Evolutionary conservation across 148 eudicot genomes (phyloP).

Genomic region (Camellia granthamiana): DNA sequence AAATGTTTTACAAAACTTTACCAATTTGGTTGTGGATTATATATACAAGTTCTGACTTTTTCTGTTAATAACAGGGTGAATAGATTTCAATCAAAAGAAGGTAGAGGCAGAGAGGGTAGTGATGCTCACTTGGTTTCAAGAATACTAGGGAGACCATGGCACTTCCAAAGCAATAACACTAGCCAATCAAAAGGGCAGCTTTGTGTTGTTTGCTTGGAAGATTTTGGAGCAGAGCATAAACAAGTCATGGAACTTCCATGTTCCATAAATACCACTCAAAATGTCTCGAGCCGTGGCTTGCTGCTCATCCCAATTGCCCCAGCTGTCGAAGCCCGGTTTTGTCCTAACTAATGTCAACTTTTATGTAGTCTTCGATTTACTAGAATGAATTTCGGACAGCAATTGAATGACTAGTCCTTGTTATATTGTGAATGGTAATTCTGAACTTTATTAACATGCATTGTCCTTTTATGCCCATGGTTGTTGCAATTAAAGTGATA

Average conservation of each 20-base stretch:
- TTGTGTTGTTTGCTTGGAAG: background rate
- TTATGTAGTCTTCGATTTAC: too few species aligned
- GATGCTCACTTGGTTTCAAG: background rate
- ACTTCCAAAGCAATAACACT: background rate
- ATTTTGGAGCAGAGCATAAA: background rate
- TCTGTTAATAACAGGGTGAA: background rate
- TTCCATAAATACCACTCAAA: constrained; percentile 17
- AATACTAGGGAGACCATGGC: background rate
- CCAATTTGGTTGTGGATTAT: too few species aligned
- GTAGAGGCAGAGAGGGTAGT: background rate
- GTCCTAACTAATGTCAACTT: background rate
- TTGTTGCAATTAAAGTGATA: too few species aligned
- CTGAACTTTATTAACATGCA: too few species aligned
- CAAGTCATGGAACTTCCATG: constrained; percentile 18
- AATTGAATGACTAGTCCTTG: too few species aligned
- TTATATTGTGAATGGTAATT: too few species aligned
- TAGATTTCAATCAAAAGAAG: background rate
- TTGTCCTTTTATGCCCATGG: too few species aligned
- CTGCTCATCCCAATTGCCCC: constrained; percentile 22
- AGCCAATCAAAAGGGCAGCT: background rate
- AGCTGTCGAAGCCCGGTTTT: constrained; percentile 19
- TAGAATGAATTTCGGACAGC: too few species aligned
- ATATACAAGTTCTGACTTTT: too few species aligned
- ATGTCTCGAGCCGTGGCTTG: constrained; percentile 21
- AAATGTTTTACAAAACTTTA: too few species aligned